A percentile compares a stretch with the other conserved stretches of the same genome.
Conservation (phyloP, 2,329 filamentous ascomycete genomes). For the Hypoxylon sp. region DNA sequence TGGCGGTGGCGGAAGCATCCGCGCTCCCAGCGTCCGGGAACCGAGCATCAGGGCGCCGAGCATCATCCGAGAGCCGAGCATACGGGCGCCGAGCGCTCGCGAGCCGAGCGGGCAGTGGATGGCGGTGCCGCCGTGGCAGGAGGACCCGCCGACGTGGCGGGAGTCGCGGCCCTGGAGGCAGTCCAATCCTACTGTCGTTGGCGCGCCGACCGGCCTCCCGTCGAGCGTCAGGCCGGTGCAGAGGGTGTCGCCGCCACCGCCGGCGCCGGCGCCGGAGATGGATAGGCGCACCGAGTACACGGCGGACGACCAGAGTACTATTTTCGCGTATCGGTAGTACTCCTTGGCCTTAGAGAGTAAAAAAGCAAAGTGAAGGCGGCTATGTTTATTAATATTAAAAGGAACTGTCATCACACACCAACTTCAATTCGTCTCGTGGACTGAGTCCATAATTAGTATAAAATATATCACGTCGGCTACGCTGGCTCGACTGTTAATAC, state of each 20-base stretch:
- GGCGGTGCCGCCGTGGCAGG: conserved; percentile 37
- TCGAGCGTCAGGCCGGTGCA: conserved; percentile 12
- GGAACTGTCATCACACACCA: conserved; percentile 7
- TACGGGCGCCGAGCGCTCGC: conserved; percentile 5
- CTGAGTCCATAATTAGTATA: conserved; percentile 21
- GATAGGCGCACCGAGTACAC: conserved; percentile 25
- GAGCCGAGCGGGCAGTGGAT: conserved; percentile 35
- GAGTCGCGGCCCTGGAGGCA: conserved; percentile 36
- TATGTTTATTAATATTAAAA: too few relatives aligned
- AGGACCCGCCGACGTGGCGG: conserved; percentile 34
- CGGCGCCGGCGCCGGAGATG: conserved; percentile 1
- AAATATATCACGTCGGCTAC: conserved; percentile 12
- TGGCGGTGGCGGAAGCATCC: not conserved
- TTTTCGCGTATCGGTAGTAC: conserved; percentile 36
- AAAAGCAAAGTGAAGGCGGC: too few relatives aligned
- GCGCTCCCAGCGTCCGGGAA: not conserved
- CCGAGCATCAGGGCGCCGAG: not conserved
- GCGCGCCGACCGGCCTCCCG: conserved; percentile 17
- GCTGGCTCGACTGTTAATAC: conserved; percentile 20
- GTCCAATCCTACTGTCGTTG: conserved; percentile 25
- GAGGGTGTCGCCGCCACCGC: conserved; percentile 2
- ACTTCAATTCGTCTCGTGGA: conserved; percentile 24
- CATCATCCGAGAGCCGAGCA: not conserved
- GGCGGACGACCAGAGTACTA: conserved; percentile 31
- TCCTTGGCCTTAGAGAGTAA: too few relatives aligned